Base-by-base conservation (phyloP, 148 eudicot species). In the Dysphania ambrosioides region DNA sequence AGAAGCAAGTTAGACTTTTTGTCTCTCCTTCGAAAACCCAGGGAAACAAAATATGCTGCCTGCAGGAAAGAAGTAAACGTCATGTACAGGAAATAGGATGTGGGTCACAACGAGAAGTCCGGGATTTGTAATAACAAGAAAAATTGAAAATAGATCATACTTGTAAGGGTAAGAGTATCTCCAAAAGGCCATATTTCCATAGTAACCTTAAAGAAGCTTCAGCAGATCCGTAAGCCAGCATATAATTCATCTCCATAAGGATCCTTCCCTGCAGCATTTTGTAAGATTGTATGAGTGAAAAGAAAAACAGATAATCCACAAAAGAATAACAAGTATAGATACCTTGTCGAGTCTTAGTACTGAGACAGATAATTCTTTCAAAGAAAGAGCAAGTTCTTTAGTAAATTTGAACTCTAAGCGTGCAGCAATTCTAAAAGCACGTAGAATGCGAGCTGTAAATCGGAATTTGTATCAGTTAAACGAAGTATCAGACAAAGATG, bases 131-230 rank as follows among this genome's bases (percentile, higher is more conserved):
- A 56, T 38, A n/a, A 68, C 34, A 34, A 4, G 8, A 41, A 61
- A 16, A 15, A 44, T 3, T 2, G 0, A 47, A 13, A 19, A 30
- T n/a, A 16, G 16, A 47, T 4, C 82, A 30, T 79, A 79, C 82
- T 75, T 79, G 82, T 63, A 79, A 24, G 40, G 82, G 82, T 27
- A 79, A 64, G n/a, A 79, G 79, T 79, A 79, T 70, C 65, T 79
- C 82, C 42, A 79, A 57, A 30, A 79, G 78, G 51, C 82, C 82
- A 75, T 79, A 79, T 74, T 75, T 79, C 82, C 82, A 79, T 18
- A 79, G 35, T 70, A 79, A 75, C 30, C 82, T 76, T 60, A 79
- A 40, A 53, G 82, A 79, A 75, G 82, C 72, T 64, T 79, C 82
- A 55, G 82, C 82, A 23, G 82, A 75, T 63, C 82, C 82, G 56